phyloP scores from a whole-genome alignment of 768 basidiomycete species.

The Naganishia onofrii region DNA sequence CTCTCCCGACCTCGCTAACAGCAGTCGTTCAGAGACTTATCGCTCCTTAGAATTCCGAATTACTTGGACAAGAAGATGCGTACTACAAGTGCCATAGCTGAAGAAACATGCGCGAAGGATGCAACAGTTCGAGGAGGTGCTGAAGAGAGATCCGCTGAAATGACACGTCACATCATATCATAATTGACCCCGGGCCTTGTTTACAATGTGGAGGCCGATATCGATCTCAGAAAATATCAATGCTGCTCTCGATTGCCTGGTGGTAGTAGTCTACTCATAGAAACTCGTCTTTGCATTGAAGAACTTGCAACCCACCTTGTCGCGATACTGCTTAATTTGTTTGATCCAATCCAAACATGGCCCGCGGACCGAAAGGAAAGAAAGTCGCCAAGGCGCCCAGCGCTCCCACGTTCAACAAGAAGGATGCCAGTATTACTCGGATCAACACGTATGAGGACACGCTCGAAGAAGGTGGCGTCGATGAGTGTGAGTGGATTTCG shows the following conservation, averaged over 20 bases:
- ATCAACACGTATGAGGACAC: conserved; percentile 50
- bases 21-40: no score
- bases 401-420: not conserved
- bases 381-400: conserved; percentile 6
- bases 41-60: no score
- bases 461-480: conserved; percentile 49
- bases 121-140: no score
- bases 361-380: conserved; percentile 13
- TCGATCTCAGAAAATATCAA: conserved; percentile 17
- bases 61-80: no score
- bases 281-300: no score
- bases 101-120: no score
- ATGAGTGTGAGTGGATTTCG: conserved; percentile 45
- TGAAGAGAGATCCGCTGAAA: no score
- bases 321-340: no score
- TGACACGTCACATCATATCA: not conserved
- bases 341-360: not conserved
- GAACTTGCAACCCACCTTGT: no score
- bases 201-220: not conserved
- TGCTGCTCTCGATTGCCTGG: conserved; percentile 10
- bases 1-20: no score
- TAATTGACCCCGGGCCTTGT: not conserved
- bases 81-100: no score
- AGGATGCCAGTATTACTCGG: conserved; percentile 24
- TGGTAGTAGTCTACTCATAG: no score